Base-by-base conservation (phyloP, 2,329 filamentous ascomycete species). In the Claviceps africana region DNA sequence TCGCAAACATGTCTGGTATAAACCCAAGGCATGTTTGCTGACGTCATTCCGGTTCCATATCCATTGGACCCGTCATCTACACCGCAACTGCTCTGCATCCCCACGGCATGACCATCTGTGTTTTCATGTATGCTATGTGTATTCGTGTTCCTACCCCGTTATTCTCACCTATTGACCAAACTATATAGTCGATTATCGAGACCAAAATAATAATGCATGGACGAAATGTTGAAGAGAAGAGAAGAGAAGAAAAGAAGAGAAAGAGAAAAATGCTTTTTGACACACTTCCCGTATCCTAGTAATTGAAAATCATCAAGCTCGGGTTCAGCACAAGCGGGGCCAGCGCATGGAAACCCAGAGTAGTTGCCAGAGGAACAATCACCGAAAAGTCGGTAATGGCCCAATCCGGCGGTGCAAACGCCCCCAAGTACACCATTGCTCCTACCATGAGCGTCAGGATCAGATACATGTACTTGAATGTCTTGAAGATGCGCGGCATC, bases 291-390 rank as follows among this genome's bases (percentile, higher is more conserved):
- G 17, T 44, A 4, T 3, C 15, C 50, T 52, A 59, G 31, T 60
- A 61, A 46, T 59, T 60, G 51, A 59, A 61, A 17, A 60, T 45
- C 79, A 84, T 83, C 67, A 83, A 61, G 49, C 77, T 78, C 21
- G 81, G 81, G 58, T 83, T 83, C 55, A 83, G 65, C 53, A 72
- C 71, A 48, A 84, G 73, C 10, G 80, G 80, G 54, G 82, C 63
- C 42, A 78, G 63, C 60, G 82, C 77, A 44, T 58, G 56, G 8
- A 58, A 48, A 6, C 49, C 53, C n/a, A 58, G 42, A 19, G 78
- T 66, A 39, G 69, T 69, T 22, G 64, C 65, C 25, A 84, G 63
- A 22, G 81, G 81, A 58, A 72, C 80, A 59, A 83, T 79, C 43
- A 78, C 78, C 61, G 72, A 64, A 11, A 82, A 67, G 39, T 79